Evolutionary conservation across 2,329 filamentous ascomycete genomes (phyloP).

Genomic region (Coleophoma cylindrospora): DNA sequence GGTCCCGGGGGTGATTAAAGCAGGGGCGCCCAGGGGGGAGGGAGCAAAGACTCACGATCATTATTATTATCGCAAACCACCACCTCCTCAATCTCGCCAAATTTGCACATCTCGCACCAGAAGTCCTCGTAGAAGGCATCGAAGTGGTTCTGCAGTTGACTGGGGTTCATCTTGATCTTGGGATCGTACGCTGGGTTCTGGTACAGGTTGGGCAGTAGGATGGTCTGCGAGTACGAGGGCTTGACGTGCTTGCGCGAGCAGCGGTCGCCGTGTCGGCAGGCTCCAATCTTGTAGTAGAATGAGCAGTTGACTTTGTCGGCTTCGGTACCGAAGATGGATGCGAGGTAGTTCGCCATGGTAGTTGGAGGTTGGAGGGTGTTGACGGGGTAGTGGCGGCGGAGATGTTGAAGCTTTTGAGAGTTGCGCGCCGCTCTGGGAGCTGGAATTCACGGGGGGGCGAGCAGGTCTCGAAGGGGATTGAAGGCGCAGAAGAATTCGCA

Average conservation of each 20-base stretch:
- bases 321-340: constrained; percentile 98
- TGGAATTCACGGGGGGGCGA: too few relatives aligned
- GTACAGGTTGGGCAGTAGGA: constrained; percentile 97
- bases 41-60: constrained; percentile 60
- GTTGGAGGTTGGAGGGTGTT: too few relatives aligned
- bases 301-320: constrained; percentile 99
- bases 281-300: constrained; percentile 99
- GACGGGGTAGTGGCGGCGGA: too few relatives aligned
- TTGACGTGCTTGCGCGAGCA: constrained; percentile 99
- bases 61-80: constrained; percentile 99
- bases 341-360: constrained; percentile 93
- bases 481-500: too few relatives aligned
- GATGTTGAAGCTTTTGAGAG: too few relatives aligned
- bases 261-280: constrained; percentile 95
- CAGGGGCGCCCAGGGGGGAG: background rate
- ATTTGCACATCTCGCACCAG: constrained; percentile 99
- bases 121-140: constrained; percentile 99
- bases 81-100: constrained; percentile 93
- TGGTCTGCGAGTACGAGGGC: constrained; percentile 94
- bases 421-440: too few relatives aligned
- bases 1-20: background rate
- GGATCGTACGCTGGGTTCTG: constrained; percentile 97
- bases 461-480: too few relatives aligned
- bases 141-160: constrained; percentile 98
- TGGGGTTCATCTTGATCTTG: constrained; percentile 93